Evolutionary conservation across 1,284 basidiomycete species (phyloP), one percentile per base, ranked within the genome.

Genomic region (Anthracocystis walkeri): DNA sequence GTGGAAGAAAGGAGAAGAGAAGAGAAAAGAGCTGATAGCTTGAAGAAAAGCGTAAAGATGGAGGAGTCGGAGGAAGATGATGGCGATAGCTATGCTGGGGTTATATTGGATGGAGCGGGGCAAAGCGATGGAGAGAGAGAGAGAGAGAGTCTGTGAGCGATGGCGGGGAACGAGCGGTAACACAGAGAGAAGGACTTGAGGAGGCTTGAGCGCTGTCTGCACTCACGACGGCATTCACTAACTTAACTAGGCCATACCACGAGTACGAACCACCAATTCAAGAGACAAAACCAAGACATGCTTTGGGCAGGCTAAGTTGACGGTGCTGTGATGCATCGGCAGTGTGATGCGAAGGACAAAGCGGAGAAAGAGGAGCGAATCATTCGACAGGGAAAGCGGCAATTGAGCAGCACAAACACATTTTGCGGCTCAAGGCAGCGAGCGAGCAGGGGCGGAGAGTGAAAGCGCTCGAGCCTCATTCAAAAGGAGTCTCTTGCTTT

Each of bases 21-120:
- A 51, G 18, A 20, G 27, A 38, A 52, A 48, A 33, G 23, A 44
- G 20, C 25, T 50, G 50, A 58, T 45, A 59, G 48, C 48, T 18
- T 20, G 7, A 29, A n/a, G 27, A 54, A n/a, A 31, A 27, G 40
- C n/a, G 44, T 3, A 7, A 2, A 35, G 27, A 27, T 38, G 29
- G 29, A 25, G 29, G 21, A 18, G 7, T 44, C 50, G 27, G 31
- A 58, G 45, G 12, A 31, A 21, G 48, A 14, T 29, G 18, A 48
- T 50, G 45, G 20, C 51, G 46, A 51, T 25, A 14, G 4, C 35
- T 40, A 6, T 21, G 27, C 31, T 16, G 25, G 50, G 45, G 3
- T 58, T 58, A 58, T 68, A 68, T 63, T 58, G 59, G 46, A 56
- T 42, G 8, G 35, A 45, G 56, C 58, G 58, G 58, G 65, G 60